These are phyloP conservation scores for Parvularia atlantis DNA, from an alignment of 78 protist species.

Conservation along the genomic window DNA sequence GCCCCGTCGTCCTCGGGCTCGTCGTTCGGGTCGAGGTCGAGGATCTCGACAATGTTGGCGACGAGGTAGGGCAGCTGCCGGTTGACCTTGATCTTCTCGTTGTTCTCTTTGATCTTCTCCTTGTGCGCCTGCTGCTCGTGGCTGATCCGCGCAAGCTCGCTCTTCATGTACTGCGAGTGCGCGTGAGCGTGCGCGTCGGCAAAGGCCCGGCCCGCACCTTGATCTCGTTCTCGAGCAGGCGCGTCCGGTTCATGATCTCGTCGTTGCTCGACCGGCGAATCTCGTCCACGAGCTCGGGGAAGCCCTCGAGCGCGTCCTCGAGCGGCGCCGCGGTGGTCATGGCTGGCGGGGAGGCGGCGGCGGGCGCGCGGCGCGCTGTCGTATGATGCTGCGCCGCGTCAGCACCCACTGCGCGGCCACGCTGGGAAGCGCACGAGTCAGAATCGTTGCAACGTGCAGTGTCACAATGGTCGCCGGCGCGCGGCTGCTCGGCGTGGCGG, in stretches of 20 bases:
- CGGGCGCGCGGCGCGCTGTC: no score
- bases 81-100: constrained; percentile 85
- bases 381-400: no score
- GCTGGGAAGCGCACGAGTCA: no score
- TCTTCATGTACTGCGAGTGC: constrained; percentile 19
- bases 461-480: no score
- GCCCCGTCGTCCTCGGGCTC: constrained; percentile 61
- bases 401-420: no score
- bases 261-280: constrained; percentile 17
- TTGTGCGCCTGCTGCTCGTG: constrained; percentile 45
- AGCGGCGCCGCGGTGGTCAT: no score
- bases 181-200: no score
- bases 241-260: constrained; percentile 23
- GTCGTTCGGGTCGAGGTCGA: constrained; percentile 52
- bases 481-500: no score
- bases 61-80: constrained; percentile 96
- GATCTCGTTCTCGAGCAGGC: constrained; percentile 49
- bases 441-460: no score
- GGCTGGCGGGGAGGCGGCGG: no score
- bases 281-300: constrained; percentile 34
- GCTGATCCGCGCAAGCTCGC: constrained; percentile 17
- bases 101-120: constrained; percentile 84
- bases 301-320: no score
- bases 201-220: no score
- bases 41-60: constrained; percentile 88